Evolutionary conservation across 768 basidiomycete genomes (phyloP).

Genomic region (Hygrocybe punicea): DNA sequence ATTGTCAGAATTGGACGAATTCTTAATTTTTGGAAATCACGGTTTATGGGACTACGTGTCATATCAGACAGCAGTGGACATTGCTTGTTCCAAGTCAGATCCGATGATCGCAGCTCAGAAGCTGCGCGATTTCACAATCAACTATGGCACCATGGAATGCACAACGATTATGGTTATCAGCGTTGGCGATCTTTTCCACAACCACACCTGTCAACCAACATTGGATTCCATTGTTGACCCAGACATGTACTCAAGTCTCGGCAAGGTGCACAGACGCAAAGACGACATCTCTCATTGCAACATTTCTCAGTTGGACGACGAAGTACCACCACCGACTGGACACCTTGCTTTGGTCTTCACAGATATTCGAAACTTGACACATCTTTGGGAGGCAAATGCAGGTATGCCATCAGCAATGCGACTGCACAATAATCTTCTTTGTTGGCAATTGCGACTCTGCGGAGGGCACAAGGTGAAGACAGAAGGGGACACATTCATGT

Average conservation of each 20-base stretch:
- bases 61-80: conserved; percentile 94
- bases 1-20: conserved; percentile 84
- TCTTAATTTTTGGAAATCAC: conserved; percentile 90
- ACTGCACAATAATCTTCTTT: conserved; percentile 81
- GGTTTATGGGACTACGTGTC: conserved; percentile 93
- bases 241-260: conserved; percentile 20
- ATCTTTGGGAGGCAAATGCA: conserved; percentile 91
- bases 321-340: conserved; percentile 81
- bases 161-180: conserved; percentile 98
- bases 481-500: conserved; percentile 99
- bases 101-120: conserved; percentile 90
- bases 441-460: conserved; percentile 80
- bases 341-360: conserved; percentile 94
- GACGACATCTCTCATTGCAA: conserved; percentile 55
- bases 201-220: conserved; percentile 45
- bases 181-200: conserved; percentile 70
- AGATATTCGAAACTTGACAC: conserved; percentile 95
- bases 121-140: conserved; percentile 92
- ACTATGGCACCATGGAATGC: conserved; percentile 89
- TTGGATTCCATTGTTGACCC: conserved; percentile 46
- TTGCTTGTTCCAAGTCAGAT: conserved; percentile 69
- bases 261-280: conserved; percentile 25
- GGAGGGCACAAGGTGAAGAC: conserved; percentile 99
- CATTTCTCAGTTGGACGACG: conserved; percentile 63
- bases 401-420: conserved; percentile 95